phyloP scores from a whole-genome alignment of 2,329 filamentous ascomycete species.

The Colletotrichum costaricense region DNA sequence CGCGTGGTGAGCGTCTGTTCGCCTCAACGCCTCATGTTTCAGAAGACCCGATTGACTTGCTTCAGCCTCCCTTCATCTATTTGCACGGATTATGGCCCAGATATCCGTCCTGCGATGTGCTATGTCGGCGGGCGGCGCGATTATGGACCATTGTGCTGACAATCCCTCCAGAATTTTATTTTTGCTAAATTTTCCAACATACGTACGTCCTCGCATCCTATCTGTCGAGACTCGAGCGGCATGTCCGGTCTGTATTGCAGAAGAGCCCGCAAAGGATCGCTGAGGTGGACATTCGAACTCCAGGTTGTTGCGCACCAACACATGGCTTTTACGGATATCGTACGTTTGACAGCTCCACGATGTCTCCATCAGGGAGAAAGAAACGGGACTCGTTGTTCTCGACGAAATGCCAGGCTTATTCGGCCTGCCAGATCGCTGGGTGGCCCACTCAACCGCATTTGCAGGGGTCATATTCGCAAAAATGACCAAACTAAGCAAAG shows the following conservation, averaged over 20 bases:
- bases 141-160: background rate
- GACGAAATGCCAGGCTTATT: slow-evolving; percentile 31
- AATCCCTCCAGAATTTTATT: background rate
- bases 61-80: slow-evolving; percentile 33
- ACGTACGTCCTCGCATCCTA: background rate
- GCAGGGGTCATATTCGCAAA: slow-evolving; percentile 33
- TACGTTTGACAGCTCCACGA: slow-evolving; percentile 33
- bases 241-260: slow-evolving; percentile 15
- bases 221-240: slow-evolving; percentile 15
- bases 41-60: slow-evolving; percentile 31
- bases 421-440: slow-evolving; percentile 34
- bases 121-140: slow-evolving; percentile 13
- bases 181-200: background rate
- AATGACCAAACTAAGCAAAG: slow-evolving; percentile 33
- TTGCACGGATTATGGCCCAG: slow-evolving; percentile 11
- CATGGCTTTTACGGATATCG: slow-evolving; percentile 21
- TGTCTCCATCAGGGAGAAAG: slow-evolving; percentile 24
- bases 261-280: slow-evolving; percentile 19
- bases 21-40: slow-evolving; percentile 36
- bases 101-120: slow-evolving; percentile 10
- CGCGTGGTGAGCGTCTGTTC: slow-evolving; percentile 33
- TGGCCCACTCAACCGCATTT: slow-evolving; percentile 27
- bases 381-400: slow-evolving; percentile 30
- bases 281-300: slow-evolving; percentile 15
- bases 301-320: slow-evolving; percentile 23